A percentile compares a stretch with the other conserved stretches of the same genome.
These are phyloP conservation scores for Cordyceps fumosorosea DNA, from an alignment of 2,329 filamentous ascomycete genomes.

Conservation along the genomic window DNA sequence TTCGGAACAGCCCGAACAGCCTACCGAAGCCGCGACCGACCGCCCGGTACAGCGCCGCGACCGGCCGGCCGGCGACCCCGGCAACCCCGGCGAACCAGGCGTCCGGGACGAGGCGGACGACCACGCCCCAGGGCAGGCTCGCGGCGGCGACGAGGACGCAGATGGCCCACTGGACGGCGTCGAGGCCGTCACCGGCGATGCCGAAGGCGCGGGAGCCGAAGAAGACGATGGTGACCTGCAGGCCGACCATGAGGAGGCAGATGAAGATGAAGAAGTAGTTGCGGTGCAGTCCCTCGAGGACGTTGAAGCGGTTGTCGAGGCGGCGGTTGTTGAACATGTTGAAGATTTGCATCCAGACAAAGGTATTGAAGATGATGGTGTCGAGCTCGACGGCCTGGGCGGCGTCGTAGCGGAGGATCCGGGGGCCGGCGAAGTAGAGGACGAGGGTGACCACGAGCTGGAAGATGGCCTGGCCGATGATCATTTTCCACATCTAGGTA, in stretches of 20 bases:
- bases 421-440: constrained; percentile 53
- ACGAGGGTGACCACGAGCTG: constrained; percentile 53
- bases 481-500: constrained; percentile 57
- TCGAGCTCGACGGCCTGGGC: constrained; percentile 41
- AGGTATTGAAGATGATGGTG: constrained; percentile 63
- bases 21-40: neutral
- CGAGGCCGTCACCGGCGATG: constrained; percentile 46
- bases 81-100: constrained; percentile 26
- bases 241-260: constrained; percentile 73
- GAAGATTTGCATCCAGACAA: constrained; percentile 71
- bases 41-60: constrained; percentile 3
- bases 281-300: constrained; percentile 71
- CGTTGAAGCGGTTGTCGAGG: constrained; percentile 81
- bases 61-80: constrained; percentile 3
- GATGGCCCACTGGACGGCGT: constrained; percentile 72
- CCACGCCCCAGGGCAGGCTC: constrained; percentile 66
- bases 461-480: constrained; percentile 54
- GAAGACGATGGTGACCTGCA: constrained; percentile 79
- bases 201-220: constrained; percentile 72
- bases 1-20: neutral
- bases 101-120: constrained; percentile 71
- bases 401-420: constrained; percentile 45
- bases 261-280: constrained; percentile 82
- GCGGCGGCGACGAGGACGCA: constrained; percentile 70
- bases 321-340: constrained; percentile 79